Evolutionary conservation across 441 rosid genomes (phyloP).

Genomic region (Arabidopsis hybrid): DNA sequence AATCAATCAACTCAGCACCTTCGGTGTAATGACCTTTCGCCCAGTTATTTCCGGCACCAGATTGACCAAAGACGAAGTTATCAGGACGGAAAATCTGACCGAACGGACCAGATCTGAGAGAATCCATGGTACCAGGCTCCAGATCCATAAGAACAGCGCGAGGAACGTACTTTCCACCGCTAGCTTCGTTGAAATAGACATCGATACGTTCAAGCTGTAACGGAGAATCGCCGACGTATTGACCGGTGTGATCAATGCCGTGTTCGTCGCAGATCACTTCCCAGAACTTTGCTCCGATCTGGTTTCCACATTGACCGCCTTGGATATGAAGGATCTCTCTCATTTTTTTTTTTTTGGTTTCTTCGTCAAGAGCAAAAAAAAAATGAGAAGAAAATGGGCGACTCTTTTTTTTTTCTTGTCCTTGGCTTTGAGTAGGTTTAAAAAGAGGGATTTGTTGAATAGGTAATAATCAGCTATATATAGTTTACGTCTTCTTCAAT

Average conservation of each 20-base stretch:
- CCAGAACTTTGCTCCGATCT: constrained; percentile 72
- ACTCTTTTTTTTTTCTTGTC: constrained; percentile 26
- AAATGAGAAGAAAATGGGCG: constrained; percentile 31
- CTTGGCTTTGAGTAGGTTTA: constrained; percentile 29
- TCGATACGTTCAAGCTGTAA: constrained; percentile 66
- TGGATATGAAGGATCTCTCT: constrained; percentile 76
- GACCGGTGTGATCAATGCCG: constrained; percentile 63
- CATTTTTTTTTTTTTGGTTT: constrained; percentile 43
- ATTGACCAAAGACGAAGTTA: constrained; percentile 71
- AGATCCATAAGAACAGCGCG: constrained; percentile 80
- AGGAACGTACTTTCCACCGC: constrained; percentile 67
- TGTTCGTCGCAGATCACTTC: constrained; percentile 74
- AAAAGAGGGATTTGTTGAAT: constrained; percentile 11
- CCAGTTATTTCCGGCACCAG: constrained; percentile 84
- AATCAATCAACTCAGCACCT: constrained; percentile 46
- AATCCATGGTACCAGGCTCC: constrained; percentile 79
- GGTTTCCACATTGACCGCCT: constrained; percentile 77
- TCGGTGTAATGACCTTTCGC: constrained; percentile 54
- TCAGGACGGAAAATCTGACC: constrained; percentile 76
- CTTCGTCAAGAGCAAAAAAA: not conserved
- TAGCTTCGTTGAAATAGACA: constrained; percentile 74
- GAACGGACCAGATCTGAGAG: constrained; percentile 60
- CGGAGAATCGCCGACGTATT: constrained; percentile 56
- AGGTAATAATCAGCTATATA: constrained; percentile 47
- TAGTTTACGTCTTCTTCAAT: constrained; percentile 44